Percentiles rank a stretch among this genome's conserved stretches.
phyloP scores from a whole-genome alignment of 1,139 yeast species.

The Hemisphaericaspora subhashii region DNA sequence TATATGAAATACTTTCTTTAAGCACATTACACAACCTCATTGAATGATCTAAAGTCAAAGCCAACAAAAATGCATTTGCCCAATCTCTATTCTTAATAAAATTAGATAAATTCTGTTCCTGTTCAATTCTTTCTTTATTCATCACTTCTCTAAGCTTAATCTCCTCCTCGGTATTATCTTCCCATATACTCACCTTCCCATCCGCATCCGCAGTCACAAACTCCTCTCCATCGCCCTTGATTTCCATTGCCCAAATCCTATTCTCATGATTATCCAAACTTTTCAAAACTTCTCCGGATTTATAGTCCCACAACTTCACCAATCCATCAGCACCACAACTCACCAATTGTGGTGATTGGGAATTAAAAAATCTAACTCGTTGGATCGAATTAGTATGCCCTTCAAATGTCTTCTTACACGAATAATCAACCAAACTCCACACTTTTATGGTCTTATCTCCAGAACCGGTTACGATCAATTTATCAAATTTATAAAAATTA shows the following conservation, averaged over 20 bases:
- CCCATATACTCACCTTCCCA: constrained; percentile 87
- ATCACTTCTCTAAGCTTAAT: constrained; percentile 50
- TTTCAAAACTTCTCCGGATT: constrained; percentile 72
- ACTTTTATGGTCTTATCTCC: constrained; percentile 90
- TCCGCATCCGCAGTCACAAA: constrained; percentile 93
- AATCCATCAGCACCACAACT: constrained; percentile 95
- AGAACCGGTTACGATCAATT: constrained; percentile 72
- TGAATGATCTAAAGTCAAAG: constrained; percentile 83
- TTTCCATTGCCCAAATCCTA: constrained; percentile 88
- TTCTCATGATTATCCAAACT: constrained; percentile 92
- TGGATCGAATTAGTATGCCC: constrained; percentile 95
- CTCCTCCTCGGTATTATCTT: constrained; percentile 77
- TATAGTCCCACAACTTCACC: constrained; percentile 83
- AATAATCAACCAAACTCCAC: constrained; percentile 81
- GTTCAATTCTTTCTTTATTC: constrained; percentile 66
- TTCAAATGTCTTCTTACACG: constrained; percentile 80
- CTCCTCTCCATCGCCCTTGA: constrained; percentile 62
- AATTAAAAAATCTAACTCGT: constrained; percentile 68
- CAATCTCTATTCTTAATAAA: constrained; percentile 72
- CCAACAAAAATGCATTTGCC: constrained; percentile 84
- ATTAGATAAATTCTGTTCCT: constrained; percentile 82
- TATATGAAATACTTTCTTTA: constrained; percentile 49
- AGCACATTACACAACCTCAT: constrained; percentile 76
- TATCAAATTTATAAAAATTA: constrained; percentile 76
- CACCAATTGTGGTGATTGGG: constrained; percentile 61